Percentiles rank a stretch among this genome's conserved stretches.
phyloP scores from a whole-genome alignment of 2,329 filamentous ascomycete species.

The Leptosphaerulina australis region DNA sequence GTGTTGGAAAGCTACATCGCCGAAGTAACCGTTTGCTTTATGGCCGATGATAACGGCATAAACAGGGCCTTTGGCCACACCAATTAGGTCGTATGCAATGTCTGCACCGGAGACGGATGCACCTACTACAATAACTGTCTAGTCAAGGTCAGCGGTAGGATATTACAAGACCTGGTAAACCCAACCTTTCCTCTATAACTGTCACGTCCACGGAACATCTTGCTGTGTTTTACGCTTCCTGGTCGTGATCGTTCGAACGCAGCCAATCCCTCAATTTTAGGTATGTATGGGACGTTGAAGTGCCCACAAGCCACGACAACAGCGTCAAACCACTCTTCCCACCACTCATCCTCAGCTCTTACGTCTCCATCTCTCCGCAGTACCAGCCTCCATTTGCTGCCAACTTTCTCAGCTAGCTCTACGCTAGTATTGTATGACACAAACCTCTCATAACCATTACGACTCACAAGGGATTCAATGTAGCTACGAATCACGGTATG shows the following conservation, averaged over 20 bases:
- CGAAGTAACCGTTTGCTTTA: constrained; percentile 61
- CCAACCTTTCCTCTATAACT: constrained; percentile 55
- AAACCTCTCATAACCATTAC: constrained; percentile 60
- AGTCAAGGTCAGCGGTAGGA: constrained; percentile 3
- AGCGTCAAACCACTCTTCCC: constrained; percentile 67
- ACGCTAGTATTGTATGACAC: constrained; percentile 66
- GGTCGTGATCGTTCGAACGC: constrained; percentile 55
- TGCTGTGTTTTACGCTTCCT: constrained; percentile 62
- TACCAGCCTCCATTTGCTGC: constrained; percentile 57
- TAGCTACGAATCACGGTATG: constrained; percentile 64
- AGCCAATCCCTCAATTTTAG: constrained; percentile 57
- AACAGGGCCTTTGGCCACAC: constrained; percentile 55
- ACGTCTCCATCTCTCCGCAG: constrained; percentile 51
- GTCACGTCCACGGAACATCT: constrained; percentile 58
- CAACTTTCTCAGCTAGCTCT: constrained; percentile 61
- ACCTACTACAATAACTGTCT: constrained; percentile 67
- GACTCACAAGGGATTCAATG: constrained; percentile 58
- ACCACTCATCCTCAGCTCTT: constrained; percentile 62
- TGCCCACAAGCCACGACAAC: constrained; percentile 66
- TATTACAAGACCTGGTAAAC: background rate
- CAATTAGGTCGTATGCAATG: constrained; percentile 61
- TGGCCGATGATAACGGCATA: constrained; percentile 62
- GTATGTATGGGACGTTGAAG: constrained; percentile 65
- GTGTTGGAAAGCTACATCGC: constrained; percentile 65
- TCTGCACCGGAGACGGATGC: constrained; percentile 70